Conservation (phyloP, 2,329 filamentous ascomycete genomes). For the Sporothrix curviconia region DNA sequence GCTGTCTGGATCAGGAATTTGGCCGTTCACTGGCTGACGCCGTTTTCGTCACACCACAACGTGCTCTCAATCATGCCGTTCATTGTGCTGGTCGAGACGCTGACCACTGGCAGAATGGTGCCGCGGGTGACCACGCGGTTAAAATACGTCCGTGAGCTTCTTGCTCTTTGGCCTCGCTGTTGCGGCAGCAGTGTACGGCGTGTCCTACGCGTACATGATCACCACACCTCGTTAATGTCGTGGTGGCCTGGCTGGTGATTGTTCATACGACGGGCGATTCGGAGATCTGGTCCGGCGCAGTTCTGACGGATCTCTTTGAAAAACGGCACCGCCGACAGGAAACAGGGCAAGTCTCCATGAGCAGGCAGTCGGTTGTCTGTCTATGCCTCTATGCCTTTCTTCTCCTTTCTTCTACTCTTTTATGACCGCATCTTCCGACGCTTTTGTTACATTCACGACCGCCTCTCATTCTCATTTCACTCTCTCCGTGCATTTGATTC, state of each 20-base stretch:
- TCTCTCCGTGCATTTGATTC: neutral
- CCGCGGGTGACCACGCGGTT: slow-evolving; percentile 67
- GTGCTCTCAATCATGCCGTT: slow-evolving; percentile 93
- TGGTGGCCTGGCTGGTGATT: slow-evolving; percentile 79
- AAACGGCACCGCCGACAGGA: slow-evolving; percentile 39
- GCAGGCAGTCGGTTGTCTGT: neutral
- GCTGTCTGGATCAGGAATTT: slow-evolving; percentile 96
- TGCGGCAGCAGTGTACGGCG: slow-evolving; percentile 86
- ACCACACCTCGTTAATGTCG: slow-evolving; percentile 80
- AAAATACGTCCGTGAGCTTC: slow-evolving; percentile 67
- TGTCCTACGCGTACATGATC: slow-evolving; percentile 89
- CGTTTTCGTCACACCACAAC: slow-evolving; percentile 95
- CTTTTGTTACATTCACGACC: neutral
- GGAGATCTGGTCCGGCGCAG: slow-evolving; percentile 48
- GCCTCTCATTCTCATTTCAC: neutral
- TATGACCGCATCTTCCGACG: neutral
- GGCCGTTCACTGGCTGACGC: slow-evolving; percentile 90
- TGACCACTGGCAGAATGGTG: slow-evolving; percentile 86
- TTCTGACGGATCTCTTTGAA: slow-evolving; percentile 47
- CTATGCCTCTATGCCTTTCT: neutral
- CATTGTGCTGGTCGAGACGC: slow-evolving; percentile 87
- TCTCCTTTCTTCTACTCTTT: neutral
- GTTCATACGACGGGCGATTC: slow-evolving; percentile 62
- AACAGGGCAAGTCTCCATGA: slow-evolving; percentile 48
- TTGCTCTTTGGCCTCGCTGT: slow-evolving; percentile 77